Conservation (phyloP, 139 green algal species). For the Chlorella sp. region DNA sequence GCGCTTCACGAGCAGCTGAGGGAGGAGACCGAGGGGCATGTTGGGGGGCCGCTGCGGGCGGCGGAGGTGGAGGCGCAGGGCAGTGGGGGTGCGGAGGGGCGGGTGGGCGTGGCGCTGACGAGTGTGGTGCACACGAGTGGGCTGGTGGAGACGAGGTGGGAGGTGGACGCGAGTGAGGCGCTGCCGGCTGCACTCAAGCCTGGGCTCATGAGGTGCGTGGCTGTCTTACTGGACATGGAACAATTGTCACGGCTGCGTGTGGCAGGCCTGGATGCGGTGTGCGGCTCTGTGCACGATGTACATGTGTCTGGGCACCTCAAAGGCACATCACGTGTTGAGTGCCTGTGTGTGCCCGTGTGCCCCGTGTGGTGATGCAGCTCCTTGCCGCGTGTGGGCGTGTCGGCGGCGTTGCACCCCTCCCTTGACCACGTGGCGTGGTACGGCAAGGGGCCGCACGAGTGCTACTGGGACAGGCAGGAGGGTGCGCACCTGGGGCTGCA, state of each 20-base stretch:
- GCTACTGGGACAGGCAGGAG: constrained; percentile 81
- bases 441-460: constrained; percentile 84
- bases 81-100: no score
- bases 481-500: constrained; percentile 16
- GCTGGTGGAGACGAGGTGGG: constrained; percentile 41
- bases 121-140: constrained; percentile 13
- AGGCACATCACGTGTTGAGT: no score
- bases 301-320: no score
- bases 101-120: neutral
- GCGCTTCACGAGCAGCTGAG: no score
- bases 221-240: no score
- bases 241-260: no score
- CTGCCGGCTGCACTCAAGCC: constrained; percentile 48
- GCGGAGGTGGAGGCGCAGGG: no score
- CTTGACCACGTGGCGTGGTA: constrained; percentile 54
- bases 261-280: no score
- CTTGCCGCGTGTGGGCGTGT: constrained; percentile 61
- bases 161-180: constrained; percentile 50
- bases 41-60: no score
- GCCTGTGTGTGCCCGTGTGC: no score
- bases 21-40: no score
- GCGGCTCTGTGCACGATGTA: no score
- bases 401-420: constrained; percentile 23
- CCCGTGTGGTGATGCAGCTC: constrained; percentile 49
- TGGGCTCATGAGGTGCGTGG: constrained; percentile 27